Evolutionary conservation across 129 eudicot genomes (phyloP).

Genomic region (Centrapalus pauciflorus): DNA sequence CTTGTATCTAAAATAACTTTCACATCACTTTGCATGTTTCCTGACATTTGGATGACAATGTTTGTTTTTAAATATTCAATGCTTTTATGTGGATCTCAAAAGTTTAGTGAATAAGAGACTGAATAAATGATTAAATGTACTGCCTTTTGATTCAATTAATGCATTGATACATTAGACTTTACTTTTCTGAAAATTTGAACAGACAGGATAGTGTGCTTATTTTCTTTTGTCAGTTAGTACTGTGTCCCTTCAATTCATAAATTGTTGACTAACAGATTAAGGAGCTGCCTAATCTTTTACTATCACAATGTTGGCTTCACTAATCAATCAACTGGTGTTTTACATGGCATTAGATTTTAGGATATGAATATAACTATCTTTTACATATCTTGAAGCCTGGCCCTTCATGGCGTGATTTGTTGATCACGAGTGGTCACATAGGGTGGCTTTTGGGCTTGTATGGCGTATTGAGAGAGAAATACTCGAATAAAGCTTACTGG

Average conservation of each 20-base stretch:
- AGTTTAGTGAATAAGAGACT: neutral
- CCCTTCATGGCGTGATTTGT: slow-evolving; percentile 75
- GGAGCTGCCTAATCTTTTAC: slow-evolving; percentile 7
- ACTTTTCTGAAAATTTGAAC: neutral
- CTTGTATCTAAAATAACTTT: no score
- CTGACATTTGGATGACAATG: no score
- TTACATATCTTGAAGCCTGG: slow-evolving; percentile 64
- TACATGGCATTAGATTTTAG: neutral
- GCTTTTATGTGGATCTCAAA: neutral
- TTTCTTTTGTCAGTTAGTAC: neutral
- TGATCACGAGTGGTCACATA: slow-evolving; percentile 81
- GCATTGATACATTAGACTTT: neutral
- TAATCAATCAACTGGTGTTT: neutral
- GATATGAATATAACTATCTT: slow-evolving; percentile 5
- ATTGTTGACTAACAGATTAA: slow-evolving; percentile 1
- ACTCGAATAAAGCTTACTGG: slow-evolving; percentile 77
- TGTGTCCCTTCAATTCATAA: neutral
- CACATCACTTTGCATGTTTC: no score
- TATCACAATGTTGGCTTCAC: neutral
- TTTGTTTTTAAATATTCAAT: no score
- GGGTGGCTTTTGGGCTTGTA: slow-evolving; percentile 82
- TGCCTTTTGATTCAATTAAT: neutral
- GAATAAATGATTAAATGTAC: neutral
- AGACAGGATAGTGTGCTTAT: neutral
- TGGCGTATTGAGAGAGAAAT: slow-evolving; percentile 76